A percentile compares a stretch with the other conserved stretches of the same genome.
Evolutionary conservation across 257 asterid genomes (phyloP).

Genomic region (Nicotiana knightiana): DNA sequence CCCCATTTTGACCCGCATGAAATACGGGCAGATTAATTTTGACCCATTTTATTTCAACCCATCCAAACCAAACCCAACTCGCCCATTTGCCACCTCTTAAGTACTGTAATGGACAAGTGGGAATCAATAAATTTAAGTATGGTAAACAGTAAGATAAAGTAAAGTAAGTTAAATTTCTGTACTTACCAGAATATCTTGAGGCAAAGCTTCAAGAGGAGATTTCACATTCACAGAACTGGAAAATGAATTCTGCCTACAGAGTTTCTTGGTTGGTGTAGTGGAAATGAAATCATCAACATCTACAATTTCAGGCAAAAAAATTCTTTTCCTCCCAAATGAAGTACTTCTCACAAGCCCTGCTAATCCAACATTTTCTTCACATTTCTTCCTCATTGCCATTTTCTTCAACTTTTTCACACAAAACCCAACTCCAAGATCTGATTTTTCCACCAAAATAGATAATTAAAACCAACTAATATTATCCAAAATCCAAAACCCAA

Average conservation of each 20-base stretch:
- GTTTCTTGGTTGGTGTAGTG: slow-evolving; percentile 30
- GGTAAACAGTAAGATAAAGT: not conserved
- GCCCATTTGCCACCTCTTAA: no score
- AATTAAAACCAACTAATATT: not conserved
- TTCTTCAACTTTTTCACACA: not conserved
- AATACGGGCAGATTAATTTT: no score
- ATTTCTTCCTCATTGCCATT: slow-evolving; percentile 26
- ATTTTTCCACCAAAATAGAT: not conserved
- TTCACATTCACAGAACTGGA: slow-evolving; percentile 33
- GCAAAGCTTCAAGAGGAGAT: slow-evolving; percentile 20
- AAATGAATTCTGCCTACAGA: slow-evolving; percentile 23
- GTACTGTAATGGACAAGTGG: not conserved
- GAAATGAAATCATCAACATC: slow-evolving; percentile 11
- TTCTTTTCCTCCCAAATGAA: slow-evolving; percentile 65
- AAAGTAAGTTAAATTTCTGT: not conserved
- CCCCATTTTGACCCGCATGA: no score
- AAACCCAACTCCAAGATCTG: slow-evolving; percentile 22
- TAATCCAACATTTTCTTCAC: slow-evolving; percentile 25
- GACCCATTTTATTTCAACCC: no score
- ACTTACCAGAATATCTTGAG: slow-evolving; percentile 28
- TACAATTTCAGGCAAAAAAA: slow-evolving; percentile 18
- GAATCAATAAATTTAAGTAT: not conserved
- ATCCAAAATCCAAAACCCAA: not conserved
- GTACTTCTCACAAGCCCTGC: slow-evolving; percentile 44
- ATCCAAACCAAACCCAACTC: no score